Evolutionary conservation across 2,329 filamentous ascomycete species (phyloP).

Genomic region (Penicillium sp.): DNA sequence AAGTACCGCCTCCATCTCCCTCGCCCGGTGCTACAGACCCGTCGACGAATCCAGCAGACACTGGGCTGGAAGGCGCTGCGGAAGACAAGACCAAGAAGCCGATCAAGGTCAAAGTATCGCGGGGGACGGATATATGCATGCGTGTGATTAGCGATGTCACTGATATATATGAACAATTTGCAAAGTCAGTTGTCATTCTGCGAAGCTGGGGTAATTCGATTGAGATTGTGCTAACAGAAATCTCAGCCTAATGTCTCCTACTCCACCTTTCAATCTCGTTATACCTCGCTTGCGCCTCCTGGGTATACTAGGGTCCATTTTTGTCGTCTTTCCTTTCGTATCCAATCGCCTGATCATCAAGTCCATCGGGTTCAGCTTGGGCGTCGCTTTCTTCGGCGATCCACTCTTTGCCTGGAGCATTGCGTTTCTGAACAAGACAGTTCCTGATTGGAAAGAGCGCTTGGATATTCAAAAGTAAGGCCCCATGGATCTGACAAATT

Average conservation of each 20-base stretch:
- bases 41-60: slow-evolving; percentile 37
- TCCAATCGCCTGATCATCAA: slow-evolving; percentile 61
- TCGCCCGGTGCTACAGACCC: slow-evolving; percentile 49
- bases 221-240: background rate
- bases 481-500: too few species aligned
- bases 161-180: slow-evolving; percentile 60
- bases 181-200: slow-evolving; percentile 40
- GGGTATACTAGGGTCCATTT: slow-evolving; percentile 47
- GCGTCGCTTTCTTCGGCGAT: slow-evolving; percentile 73
- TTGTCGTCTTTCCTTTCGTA: slow-evolving; percentile 49
- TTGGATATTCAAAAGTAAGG: slow-evolving; percentile 61
- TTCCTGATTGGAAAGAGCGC: slow-evolving; percentile 69
- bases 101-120: slow-evolving; percentile 66
- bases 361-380: slow-evolving; percentile 57
- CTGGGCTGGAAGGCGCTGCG: slow-evolving; percentile 46
- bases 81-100: slow-evolving; percentile 68
- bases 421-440: slow-evolving; percentile 41
- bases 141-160: slow-evolving; percentile 55
- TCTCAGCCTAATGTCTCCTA: slow-evolving; percentile 54
- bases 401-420: slow-evolving; percentile 61
- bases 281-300: slow-evolving; percentile 52
- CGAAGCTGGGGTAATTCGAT: background rate
- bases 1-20: slow-evolving; percentile 46
- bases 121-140: slow-evolving; percentile 49
- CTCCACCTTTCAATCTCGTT: slow-evolving; percentile 54